Evolutionary conservation across 2,329 filamentous ascomycete genomes (phyloP).

Genomic region (Bipolaris sorokiniana): DNA sequence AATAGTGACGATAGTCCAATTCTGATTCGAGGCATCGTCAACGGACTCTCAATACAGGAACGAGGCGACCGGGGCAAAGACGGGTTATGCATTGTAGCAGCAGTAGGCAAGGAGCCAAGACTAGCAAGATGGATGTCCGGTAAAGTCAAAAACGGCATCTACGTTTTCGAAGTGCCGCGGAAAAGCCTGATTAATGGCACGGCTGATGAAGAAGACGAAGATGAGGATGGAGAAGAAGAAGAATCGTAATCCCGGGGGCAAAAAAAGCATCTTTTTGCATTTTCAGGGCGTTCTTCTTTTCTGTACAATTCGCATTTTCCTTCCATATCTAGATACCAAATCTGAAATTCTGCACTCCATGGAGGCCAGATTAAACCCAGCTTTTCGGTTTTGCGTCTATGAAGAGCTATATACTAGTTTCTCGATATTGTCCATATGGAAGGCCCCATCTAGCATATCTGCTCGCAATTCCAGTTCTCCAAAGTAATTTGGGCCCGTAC

Average conservation of each 20-base stretch:
- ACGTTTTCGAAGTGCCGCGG: constrained; percentile 80
- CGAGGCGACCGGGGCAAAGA: constrained; percentile 74
- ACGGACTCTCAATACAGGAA: constrained; percentile 87
- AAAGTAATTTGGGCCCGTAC: constrained; percentile 67
- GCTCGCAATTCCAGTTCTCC: constrained; percentile 63
- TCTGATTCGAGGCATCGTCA: constrained; percentile 76
- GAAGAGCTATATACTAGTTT: not conserved
- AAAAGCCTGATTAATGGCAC: constrained; percentile 34
- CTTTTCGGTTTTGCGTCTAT: not conserved
- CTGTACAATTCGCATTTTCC: not conserved
- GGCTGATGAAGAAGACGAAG: constrained; percentile 14
- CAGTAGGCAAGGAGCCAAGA: constrained; percentile 83
- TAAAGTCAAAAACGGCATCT: constrained; percentile 77
- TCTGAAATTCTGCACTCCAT: constrained; percentile 13
- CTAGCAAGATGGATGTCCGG: constrained; percentile 80
- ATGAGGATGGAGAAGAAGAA: constrained; percentile 14
- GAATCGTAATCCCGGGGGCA: not conserved
- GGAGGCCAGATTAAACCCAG: not conserved
- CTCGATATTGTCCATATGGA: not conserved
- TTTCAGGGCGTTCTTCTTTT: constrained; percentile 10
- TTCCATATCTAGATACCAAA: constrained; percentile 27
- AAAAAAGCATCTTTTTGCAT: constrained; percentile 20
- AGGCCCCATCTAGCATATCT: not conserved
- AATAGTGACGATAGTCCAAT: constrained; percentile 28
- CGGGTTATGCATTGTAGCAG: constrained; percentile 84